Percentiles rank a stretch among this genome's conserved stretches.
Conservation (phyloP, 306 rosid genomes). For the Heteromeles arbutifolia region DNA sequence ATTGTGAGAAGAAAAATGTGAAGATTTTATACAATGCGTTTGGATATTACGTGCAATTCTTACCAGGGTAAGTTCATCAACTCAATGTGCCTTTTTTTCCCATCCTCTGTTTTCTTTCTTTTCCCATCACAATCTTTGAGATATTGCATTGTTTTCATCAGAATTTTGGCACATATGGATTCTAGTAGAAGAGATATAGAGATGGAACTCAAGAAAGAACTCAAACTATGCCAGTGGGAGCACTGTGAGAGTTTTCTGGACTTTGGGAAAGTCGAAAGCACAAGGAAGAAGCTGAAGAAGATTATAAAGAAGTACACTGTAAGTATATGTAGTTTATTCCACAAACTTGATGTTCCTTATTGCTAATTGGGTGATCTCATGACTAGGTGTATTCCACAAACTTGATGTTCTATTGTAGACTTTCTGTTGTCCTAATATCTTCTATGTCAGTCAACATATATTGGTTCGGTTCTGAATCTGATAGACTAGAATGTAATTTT, state of each 20-base stretch:
- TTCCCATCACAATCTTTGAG: neutral
- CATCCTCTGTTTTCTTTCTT: neutral
- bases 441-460: too few relatives aligned
- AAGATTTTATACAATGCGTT: slow-evolving; percentile 60
- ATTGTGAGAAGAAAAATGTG: slow-evolving; percentile 28
- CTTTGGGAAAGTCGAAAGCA: slow-evolving; percentile 49
- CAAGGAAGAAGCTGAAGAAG: slow-evolving; percentile 70
- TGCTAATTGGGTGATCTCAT: too few relatives aligned
- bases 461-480: too few relatives aligned
- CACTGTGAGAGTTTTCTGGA: slow-evolving; percentile 45
- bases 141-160: slow-evolving; percentile 12
- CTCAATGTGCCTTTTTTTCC: neutral
- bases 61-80: slow-evolving; percentile 61
- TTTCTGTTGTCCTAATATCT: too few relatives aligned
- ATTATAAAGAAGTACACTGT: slow-evolving; percentile 76
- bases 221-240: slow-evolving; percentile 72
- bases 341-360: too few relatives aligned
- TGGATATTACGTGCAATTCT: slow-evolving; percentile 81
- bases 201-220: slow-evolving; percentile 50
- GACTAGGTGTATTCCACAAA: too few relatives aligned
- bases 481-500: too few relatives aligned
- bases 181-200: slow-evolving; percentile 42
- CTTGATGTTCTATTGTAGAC: too few relatives aligned
- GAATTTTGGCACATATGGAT: slow-evolving; percentile 57
- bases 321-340: slow-evolving; percentile 18